Evolutionary conservation across 176 grass and related monocot genomes (phyloP), one percentile per base, ranked within the genome.

Genomic region (Urochloa ruziziensis): DNA sequence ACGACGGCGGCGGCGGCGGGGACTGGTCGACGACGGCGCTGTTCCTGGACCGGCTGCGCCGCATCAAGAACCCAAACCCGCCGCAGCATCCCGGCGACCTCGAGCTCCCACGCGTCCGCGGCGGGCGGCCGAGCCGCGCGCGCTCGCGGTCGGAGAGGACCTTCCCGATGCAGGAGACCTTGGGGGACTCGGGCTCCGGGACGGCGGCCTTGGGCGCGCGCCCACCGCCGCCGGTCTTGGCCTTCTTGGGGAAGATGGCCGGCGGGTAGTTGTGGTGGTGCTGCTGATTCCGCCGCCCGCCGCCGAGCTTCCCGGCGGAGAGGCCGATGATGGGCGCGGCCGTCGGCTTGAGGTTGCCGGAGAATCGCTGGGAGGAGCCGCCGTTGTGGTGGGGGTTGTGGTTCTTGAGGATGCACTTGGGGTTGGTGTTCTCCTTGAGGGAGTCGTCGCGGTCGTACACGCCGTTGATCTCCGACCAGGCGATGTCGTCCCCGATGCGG

Each of bases 111-210:
- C 25, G 62, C 7, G 89, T 0, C 36, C 32, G 6, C 48, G 63
- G 30, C 12, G 40, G 57, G 21, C 81, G 62, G 10, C 67, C 30
- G 2, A 81, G 72, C 28, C 54, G 69, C 42, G 80, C 84, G 25
- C 74, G 64, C 67, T 88, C 77, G 30, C 80, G 63, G 52, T 87
- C 91, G 11, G 93, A 89, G 58, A 94, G 84, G 12, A 99, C 91
- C 86, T 96, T 99, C 25, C 96, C 96, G 75, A 99, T 87, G 84
- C 96, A 99, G 16, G 96, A 99, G 0, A 99, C 85, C 80, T 99
- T 99, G 11, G 96, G 96, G 1, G 96, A 96, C 1, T 74, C 63
- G 5, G 91, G 96, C 83, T 94, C 93, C 40, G 91, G 87, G 27
- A 88, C 87, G 19, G 91, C 91, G 0, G 79, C n/a, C 77, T 88